phyloP scores from a whole-genome alignment of 768 basidiomycete genomes.

The Lenzites betulinus region DNA sequence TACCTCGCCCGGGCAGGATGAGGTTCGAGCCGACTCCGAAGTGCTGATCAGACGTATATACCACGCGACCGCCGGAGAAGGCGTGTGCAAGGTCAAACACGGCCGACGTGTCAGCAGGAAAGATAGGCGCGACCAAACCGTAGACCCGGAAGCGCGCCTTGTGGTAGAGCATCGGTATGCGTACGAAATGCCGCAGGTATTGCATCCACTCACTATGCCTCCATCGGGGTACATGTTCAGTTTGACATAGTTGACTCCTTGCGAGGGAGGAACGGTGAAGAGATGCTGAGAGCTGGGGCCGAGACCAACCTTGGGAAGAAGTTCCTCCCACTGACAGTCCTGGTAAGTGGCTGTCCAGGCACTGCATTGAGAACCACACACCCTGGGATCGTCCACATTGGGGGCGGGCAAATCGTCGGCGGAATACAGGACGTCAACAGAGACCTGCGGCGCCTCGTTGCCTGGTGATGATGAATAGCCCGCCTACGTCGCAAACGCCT shows the following conservation, averaged over 20 bases:
- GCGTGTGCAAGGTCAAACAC: conserved; percentile 89
- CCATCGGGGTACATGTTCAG: conserved; percentile 97
- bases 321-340: conserved; percentile 67
- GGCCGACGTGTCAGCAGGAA: conserved; percentile 48
- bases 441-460: conserved; percentile 84
- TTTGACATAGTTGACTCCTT: conserved; percentile 75
- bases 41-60: conserved; percentile 90
- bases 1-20: conserved; percentile 85
- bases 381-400: conserved; percentile 50
- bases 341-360: not conserved
- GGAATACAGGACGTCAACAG: conserved; percentile 61
- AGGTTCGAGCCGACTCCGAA: conserved; percentile 92
- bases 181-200: not conserved
- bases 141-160: conserved; percentile 94
- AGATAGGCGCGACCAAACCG: conserved; percentile 70
- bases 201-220: conserved; percentile 71
- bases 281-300: conserved; percentile 89
- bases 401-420: conserved; percentile 44
- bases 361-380: conserved; percentile 35
- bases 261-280: conserved; percentile 66
- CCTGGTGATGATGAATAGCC: conserved; percentile 43
- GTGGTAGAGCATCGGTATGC: not conserved
- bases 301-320: conserved; percentile 74
- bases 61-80: conserved; percentile 83
- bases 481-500: not conserved